Conservation (phyloP, 1,284 basidiomycete species). For the Volvariella volvacea region DNA sequence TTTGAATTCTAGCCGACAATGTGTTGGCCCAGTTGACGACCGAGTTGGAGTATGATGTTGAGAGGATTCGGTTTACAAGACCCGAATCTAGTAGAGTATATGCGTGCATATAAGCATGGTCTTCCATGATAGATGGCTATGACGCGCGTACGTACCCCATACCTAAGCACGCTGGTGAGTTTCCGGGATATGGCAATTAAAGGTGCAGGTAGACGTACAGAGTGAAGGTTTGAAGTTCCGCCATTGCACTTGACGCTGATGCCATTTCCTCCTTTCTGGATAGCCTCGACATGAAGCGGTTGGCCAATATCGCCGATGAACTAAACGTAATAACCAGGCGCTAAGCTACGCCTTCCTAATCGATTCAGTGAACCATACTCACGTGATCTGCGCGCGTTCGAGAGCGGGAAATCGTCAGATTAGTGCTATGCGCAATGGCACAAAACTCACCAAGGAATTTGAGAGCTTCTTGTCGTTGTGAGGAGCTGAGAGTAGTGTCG, state of each 20-base stretch:
- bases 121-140: background rate
- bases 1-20: constrained; percentile 37
- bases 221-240: constrained; percentile 40
- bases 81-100: constrained; percentile 30
- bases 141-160: constrained; percentile 24
- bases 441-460: constrained; percentile 35
- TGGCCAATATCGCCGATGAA: constrained; percentile 49
- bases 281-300: constrained; percentile 41
- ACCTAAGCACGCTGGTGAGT: constrained; percentile 14
- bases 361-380: constrained; percentile 8
- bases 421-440: background rate
- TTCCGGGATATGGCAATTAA: background rate
- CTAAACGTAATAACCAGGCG: constrained; percentile 21
- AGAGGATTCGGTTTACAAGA: constrained; percentile 36
- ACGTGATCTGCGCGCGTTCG: constrained; percentile 26
- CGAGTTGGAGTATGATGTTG: constrained; percentile 31
- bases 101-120: background rate
- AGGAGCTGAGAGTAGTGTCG: constrained; percentile 30
- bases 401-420: background rate
- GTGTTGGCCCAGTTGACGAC: constrained; percentile 35
- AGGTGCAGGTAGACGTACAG: constrained; percentile 23
- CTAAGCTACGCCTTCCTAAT: no score
- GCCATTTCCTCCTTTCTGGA: constrained; percentile 35
- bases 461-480: constrained; percentile 42
- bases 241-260: constrained; percentile 33